These are phyloP conservation scores for Phoma sp. DNA, from an alignment of 2,329 filamentous ascomycete genomes.

Conservation along the genomic window DNA sequence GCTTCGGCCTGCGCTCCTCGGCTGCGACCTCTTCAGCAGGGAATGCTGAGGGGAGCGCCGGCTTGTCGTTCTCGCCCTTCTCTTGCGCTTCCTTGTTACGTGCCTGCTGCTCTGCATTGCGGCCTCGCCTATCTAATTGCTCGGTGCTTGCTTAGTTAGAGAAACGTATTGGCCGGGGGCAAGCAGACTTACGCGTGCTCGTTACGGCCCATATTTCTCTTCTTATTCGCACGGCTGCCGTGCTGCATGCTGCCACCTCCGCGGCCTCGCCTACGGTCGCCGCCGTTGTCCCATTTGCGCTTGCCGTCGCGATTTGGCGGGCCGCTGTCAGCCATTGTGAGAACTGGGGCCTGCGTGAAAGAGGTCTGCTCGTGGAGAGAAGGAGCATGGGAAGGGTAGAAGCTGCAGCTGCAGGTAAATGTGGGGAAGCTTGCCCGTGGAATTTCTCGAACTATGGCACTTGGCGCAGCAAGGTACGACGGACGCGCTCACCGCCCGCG, in stretches of 20 bases:
- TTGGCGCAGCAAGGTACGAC: constrained; percentile 32
- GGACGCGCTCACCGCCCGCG: constrained; percentile 27
- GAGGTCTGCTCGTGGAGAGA: constrained; percentile 28
- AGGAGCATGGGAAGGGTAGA: constrained; percentile 31
- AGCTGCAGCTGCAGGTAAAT: constrained; percentile 9
- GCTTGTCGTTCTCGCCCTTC: constrained; percentile 42
- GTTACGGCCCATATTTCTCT: constrained; percentile 69
- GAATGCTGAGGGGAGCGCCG: constrained; percentile 65
- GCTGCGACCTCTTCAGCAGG: constrained; percentile 83
- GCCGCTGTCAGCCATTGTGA: constrained; percentile 36
- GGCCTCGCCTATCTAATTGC: constrained; percentile 56
- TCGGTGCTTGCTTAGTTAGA: constrained; percentile 54
- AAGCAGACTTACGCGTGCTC: constrained; percentile 63
- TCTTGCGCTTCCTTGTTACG: constrained; percentile 48
- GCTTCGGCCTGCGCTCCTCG: constrained; percentile 87
- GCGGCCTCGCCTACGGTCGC: constrained; percentile 36
- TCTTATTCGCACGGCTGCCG: constrained; percentile 60
- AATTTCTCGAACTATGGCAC: constrained; percentile 28
- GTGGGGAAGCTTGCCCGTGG: constrained; percentile 19
- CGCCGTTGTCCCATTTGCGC: constrained; percentile 39
- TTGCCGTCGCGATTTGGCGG: constrained; percentile 37
- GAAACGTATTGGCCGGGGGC: constrained; percentile 16
- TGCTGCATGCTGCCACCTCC: constrained; percentile 46
- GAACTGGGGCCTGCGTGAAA: constrained; percentile 22
- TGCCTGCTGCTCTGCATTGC: constrained; percentile 51